These are phyloP conservation scores for Nepenthes mirabilis DNA, from an alignment of 148 eudicot species.

Conservation along the genomic window DNA sequence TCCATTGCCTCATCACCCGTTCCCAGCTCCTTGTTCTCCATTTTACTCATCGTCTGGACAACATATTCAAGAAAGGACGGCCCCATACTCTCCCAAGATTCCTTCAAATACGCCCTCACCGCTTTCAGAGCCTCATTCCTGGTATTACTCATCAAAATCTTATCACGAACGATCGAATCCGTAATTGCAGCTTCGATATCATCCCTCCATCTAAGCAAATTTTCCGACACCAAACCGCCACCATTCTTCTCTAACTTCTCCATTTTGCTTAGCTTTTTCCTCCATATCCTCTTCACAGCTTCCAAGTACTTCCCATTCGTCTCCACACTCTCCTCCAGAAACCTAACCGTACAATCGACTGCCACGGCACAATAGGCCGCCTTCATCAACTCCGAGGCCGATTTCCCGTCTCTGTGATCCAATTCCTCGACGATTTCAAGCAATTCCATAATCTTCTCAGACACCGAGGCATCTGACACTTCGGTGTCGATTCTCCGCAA, in stretches of 20 bases:
- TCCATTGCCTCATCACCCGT: too few relatives aligned
- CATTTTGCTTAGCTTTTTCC: constrained; percentile 26
- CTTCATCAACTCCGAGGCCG: constrained; percentile 27
- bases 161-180: constrained; percentile 24
- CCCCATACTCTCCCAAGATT: constrained; percentile 44
- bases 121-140: constrained; percentile 35
- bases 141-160: constrained; percentile 23
- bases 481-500: constrained; percentile 39
- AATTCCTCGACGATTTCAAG: constrained; percentile 38
- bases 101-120: constrained; percentile 28
- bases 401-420: constrained; percentile 14
- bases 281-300: constrained; percentile 49
- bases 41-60: constrained; percentile 12
- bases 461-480: constrained; percentile 6
- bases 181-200: constrained; percentile 44
- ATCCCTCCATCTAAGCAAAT: constrained; percentile 27
- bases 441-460: constrained; percentile 28
- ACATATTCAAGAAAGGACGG: constrained; percentile 46
- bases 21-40: constrained; percentile 5
- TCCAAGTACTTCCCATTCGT: constrained; percentile 23
- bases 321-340: constrained; percentile 17
- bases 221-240: constrained; percentile 31
- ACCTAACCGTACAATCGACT: constrained; percentile 43
- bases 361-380: constrained; percentile 56
- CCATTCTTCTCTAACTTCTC: constrained; percentile 8